Percentiles rank a stretch among this genome's conserved stretches.
Conservation (phyloP, 768 basidiomycete genomes). For the Tricholoma flavovirens region DNA sequence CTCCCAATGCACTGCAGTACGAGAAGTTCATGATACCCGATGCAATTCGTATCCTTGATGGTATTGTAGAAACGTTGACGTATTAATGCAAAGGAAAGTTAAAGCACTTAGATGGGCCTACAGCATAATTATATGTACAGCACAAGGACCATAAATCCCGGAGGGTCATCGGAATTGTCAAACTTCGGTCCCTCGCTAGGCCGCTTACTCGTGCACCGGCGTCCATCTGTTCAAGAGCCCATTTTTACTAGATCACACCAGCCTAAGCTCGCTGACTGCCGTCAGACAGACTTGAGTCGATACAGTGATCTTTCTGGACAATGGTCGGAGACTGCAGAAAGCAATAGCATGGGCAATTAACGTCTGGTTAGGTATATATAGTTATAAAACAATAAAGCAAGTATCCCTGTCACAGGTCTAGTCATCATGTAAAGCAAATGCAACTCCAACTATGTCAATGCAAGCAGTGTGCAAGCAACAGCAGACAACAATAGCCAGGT, state of each 20-base stretch:
- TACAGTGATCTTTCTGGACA: neutral
- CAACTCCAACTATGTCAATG: neutral
- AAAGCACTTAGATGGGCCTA: neutral
- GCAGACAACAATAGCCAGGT: neutral
- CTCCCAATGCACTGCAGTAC: constrained; percentile 78
- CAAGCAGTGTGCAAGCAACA: neutral
- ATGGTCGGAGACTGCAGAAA: neutral
- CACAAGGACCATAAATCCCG: neutral
- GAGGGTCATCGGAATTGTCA: neutral
- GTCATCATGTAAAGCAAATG: neutral
- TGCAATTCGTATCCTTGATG: constrained; percentile 75
- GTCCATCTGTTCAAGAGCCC: too few relatives aligned
- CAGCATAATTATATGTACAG: neutral
- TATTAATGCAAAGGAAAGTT: constrained; percentile 35
- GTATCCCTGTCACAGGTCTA: neutral
- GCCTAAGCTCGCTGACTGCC: too few relatives aligned
- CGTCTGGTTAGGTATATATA: neutral
- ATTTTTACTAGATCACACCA: too few relatives aligned
- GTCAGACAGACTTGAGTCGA: too few relatives aligned
- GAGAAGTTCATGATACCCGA: constrained; percentile 95
- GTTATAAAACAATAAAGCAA: neutral
- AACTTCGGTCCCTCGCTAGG: too few relatives aligned
- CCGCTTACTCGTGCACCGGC: too few relatives aligned
- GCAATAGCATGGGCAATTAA: neutral
- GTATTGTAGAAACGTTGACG: constrained; percentile 73